A percentile compares a stretch with the other conserved stretches of the same genome.
Conservation (phyloP, 2,329 filamentous ascomycete genomes). For the Pestalotiopsis sp. region DNA sequence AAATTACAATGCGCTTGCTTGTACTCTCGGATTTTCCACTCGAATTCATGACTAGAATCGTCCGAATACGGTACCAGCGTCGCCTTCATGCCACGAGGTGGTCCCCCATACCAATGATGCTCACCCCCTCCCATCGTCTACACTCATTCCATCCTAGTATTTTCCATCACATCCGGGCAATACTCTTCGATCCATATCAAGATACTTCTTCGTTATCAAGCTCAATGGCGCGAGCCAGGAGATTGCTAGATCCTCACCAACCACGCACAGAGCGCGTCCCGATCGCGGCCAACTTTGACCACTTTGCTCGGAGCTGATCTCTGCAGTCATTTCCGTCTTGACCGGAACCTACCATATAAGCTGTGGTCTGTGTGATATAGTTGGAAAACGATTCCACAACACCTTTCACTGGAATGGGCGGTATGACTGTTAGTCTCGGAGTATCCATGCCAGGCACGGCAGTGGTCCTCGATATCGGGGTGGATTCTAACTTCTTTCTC, state of each 20-base stretch:
- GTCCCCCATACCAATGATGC: no score
- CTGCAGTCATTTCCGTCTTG: neutral
- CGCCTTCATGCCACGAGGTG: no score
- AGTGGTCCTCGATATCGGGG: neutral
- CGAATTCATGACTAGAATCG: no score
- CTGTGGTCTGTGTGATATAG: neutral
- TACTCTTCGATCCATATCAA: no score
- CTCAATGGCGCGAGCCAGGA: no score
- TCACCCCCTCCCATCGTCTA: no score
- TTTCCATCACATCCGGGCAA: no score
- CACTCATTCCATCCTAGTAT: no score
- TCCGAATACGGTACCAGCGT: no score
- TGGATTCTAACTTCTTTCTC: neutral
- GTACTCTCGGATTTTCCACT: no score
- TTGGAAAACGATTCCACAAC: neutral
- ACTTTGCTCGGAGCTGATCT: neutral
- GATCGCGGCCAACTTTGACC: neutral
- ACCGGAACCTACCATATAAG: neutral
- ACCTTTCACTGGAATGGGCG: neutral
- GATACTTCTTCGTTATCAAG: no score
- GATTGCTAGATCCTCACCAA: neutral
- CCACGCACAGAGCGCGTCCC: neutral
- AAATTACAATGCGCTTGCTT: no score
- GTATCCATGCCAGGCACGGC: neutral
- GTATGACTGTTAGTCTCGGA: neutral